Base-by-base conservation (phyloP, 768 basidiomycete species). In the Russula foetens region DNA sequence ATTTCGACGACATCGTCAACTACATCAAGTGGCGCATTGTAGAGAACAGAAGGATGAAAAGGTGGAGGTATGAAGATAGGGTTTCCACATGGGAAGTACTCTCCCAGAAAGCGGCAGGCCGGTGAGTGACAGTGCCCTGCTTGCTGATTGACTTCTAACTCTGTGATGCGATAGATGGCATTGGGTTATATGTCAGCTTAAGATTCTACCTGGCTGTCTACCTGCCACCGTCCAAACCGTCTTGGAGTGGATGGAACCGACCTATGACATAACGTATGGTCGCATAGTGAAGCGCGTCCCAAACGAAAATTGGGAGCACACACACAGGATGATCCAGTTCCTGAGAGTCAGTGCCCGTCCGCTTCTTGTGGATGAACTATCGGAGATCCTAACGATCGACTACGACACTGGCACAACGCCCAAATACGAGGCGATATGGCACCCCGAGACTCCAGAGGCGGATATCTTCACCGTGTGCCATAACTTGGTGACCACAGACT, bases 151-250 rank as follows among this genome's bases (percentile, higher is more conserved):
- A 53, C 23, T 35, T 21, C 50, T 59, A 24, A 39, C 15, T 19
- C 23, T 47, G 7, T 33, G 31, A 35, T 44, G 15, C 39, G 39
- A 45, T 43, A 71, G 71, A 60, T 71, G 69, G 56, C 63, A 65
- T 4, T 69, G 67, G 60, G 65, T 70, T 19, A 17, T 56, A 3
- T 69, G 63, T 31, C 70, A 71, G 47, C 31, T 71, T 21, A 62
- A 59, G 21, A 49, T 56, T 45, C 53, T 71, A 4, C 51, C 49
- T 3, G 24, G 54, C 2, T 70, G 68, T 46, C 55, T 51, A 26
- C 43, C 53, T 28, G 50, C 41, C 0, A 58, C 59, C n/a, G 45
- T 71, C 29, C 38, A 55, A 29, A 53, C 62, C 12, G 59, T 63
- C 6, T 57, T 71, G 9, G 52, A 59, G 17, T 47, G 38, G 24